A percentile compares a stretch with the other conserved stretches of the same genome.
Conservation (phyloP, 192 early-diverging fungal species). For the Oehlia diaphana region DNA sequence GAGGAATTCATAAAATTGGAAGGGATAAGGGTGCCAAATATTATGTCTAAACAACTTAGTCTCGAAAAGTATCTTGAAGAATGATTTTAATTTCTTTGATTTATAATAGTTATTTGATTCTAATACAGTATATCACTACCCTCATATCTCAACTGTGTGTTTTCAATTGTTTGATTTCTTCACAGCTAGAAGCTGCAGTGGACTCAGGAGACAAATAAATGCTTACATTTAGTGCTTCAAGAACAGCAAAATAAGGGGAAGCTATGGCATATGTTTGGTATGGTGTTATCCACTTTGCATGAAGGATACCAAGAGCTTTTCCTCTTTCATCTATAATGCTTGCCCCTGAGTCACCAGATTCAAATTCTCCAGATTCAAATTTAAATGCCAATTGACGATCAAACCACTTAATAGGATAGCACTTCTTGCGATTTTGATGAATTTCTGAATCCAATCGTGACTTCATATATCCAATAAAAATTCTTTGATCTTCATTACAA, state of each 20-base stretch:
- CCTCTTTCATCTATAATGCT: background rate
- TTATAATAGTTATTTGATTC: too few relatives aligned
- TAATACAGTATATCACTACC: too few relatives aligned
- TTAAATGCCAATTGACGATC: constrained; percentile 10
- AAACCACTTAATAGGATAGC: constrained; percentile 1
- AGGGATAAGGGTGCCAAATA: too few relatives aligned
- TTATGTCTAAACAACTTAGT: too few relatives aligned
- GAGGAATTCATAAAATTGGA: too few relatives aligned
- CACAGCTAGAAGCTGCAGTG: too few relatives aligned
- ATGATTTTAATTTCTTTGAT: too few relatives aligned
- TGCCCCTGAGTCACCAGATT: background rate
- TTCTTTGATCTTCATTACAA: background rate
- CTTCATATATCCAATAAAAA: constrained; percentile 13
- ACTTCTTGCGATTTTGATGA: background rate
- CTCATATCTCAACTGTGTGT: too few relatives aligned
- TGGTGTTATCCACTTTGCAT: background rate
- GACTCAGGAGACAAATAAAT: too few relatives aligned
- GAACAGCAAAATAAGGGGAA: constrained; percentile 21
- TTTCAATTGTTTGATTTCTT: too few relatives aligned
- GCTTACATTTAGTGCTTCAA: constrained; percentile 11
- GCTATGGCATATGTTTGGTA: background rate
- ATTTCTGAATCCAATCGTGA: background rate
- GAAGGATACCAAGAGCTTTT: constrained; percentile 18
- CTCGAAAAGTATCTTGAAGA: too few relatives aligned
- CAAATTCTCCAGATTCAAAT: background rate